Base-by-base conservation (phyloP, 768 basidiomycete genomes). In the Termitomyces sp. region DNA sequence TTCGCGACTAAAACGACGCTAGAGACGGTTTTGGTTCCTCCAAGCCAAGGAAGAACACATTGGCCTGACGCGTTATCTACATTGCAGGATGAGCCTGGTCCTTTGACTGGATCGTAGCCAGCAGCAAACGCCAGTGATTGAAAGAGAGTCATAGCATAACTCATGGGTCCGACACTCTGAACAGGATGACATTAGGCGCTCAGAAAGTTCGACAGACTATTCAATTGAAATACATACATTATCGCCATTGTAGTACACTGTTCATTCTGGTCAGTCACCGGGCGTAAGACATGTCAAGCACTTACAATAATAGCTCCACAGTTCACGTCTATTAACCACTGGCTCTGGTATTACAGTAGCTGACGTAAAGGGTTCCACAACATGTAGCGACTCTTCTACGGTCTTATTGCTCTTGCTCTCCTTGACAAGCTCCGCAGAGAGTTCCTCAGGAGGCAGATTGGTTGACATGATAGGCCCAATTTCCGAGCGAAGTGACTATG, bases 221-320 rank as follows among this genome's bases (percentile, higher is more conserved):
- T 43, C 20, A 25, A 37, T 40, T 17, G 45, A 36, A 5, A 29
- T 25, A 63, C 80, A 20, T 65, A 89, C 89, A 71, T 90, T 91
- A 64, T 91, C 85, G 57, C 90, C 91, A 60, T 92, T 93, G 73
- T 86, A 89, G 68, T 92, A 92, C 59, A 92, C 91, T 92, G 56
- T 1, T 20, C 59, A 36, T 61, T 52, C 61, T 42, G 11, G 31
- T 36, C 45, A 63, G 51, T 51, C 14, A 31, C 12, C 20, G n/a
- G 36, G 46, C n/a, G 34, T 10, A 57, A 17, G 53, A 17, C 36
- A 55, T 56, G 50, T 64, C 61, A 49, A 43, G n/a, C 25, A 82
- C 85, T 37, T 52, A 90, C 89, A 63, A 70, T 92, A 92, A 68
- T 92, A 93, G 57, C 84, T 85, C 91, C 91, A 93, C 9, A 93